phyloP scores from a whole-genome alignment of 306 rosid genomes.

The Vachellia collinsii region DNA sequence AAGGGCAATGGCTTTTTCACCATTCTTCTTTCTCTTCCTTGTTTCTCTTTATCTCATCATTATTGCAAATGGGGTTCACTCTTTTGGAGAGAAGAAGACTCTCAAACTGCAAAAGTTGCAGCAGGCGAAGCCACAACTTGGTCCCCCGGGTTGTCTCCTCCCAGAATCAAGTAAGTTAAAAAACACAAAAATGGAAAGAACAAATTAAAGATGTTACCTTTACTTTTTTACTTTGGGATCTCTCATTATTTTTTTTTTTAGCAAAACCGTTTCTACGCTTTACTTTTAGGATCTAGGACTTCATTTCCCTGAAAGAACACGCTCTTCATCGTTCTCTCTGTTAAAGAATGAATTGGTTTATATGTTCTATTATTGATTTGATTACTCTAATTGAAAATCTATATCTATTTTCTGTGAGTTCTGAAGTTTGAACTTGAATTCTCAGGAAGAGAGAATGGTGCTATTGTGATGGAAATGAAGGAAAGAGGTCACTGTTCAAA shows the following conservation, averaged over 20 bases:
- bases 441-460: conserved; percentile 64
- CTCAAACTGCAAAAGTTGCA: conserved; percentile 49
- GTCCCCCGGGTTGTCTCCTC: conserved; percentile 38
- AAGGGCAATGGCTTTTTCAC: conserved; percentile 26
- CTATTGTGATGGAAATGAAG: conserved; percentile 72
- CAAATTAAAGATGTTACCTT: not conserved
- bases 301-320: not conserved
- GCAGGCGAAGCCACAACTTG: conserved; percentile 32
- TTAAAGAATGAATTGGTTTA: not conserved
- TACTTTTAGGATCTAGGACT: conserved; percentile 41
- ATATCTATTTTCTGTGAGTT: no score
- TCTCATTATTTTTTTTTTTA: conserved; percentile 22
- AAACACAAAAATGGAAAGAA: conserved; percentile 18
- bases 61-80: conserved; percentile 45
- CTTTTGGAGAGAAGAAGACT: conserved; percentile 44
- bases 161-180: conserved; percentile 55
- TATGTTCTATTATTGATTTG: not conserved
- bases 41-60: conserved; percentile 43
- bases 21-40: conserved; percentile 35
- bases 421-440: not conserved
- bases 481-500: conserved; percentile 63
- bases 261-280: conserved; percentile 34
- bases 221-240: conserved; percentile 46
- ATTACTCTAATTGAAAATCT: conserved; percentile 10
- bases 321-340: conserved; percentile 10